Conservation (phyloP, 176 grass and related monocot species). For the Musa schizocarpa region DNA sequence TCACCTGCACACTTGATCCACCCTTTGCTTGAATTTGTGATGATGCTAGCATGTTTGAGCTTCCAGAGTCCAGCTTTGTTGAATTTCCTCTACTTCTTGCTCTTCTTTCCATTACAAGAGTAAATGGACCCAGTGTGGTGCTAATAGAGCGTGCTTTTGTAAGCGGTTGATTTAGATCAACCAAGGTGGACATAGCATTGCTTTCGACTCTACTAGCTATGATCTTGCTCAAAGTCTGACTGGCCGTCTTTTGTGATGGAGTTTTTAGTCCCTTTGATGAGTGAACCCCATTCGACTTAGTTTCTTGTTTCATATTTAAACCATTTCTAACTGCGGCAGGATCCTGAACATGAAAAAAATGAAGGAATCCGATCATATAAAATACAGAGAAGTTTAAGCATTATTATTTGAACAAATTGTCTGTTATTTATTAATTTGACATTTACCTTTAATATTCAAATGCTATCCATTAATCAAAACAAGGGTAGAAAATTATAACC, state of each 20-base stretch:
- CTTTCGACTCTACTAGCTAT: slow-evolving; percentile 24
- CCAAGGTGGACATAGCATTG: slow-evolving; percentile 31
- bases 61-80: slow-evolving; percentile 29
- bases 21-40: slow-evolving; percentile 15
- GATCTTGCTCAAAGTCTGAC: slow-evolving; percentile 16
- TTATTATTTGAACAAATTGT: background rate
- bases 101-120: slow-evolving; percentile 37
- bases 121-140: slow-evolving; percentile 17
- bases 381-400: background rate
- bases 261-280: slow-evolving; percentile 33
- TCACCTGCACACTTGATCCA: slow-evolving; percentile 23
- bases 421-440: background rate
- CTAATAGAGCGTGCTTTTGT: slow-evolving; percentile 23
- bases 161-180: slow-evolving; percentile 14
- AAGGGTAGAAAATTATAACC: background rate
- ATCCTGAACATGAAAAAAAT: slow-evolving; percentile 33
- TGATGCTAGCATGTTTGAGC: slow-evolving; percentile 19
- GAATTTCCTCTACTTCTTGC: slow-evolving; percentile 27
- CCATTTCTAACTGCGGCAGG: slow-evolving; percentile 23
- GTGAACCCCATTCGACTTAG: slow-evolving; percentile 25
- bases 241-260: slow-evolving; percentile 25
- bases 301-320: slow-evolving; percentile 33
- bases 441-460: background rate
- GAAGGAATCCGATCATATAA: slow-evolving; percentile 4
- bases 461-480: background rate